Percentiles rank a stretch among this genome's conserved stretches.
phyloP scores from a whole-genome alignment of 257 asterid species.

The Plectranthus barbatus region DNA sequence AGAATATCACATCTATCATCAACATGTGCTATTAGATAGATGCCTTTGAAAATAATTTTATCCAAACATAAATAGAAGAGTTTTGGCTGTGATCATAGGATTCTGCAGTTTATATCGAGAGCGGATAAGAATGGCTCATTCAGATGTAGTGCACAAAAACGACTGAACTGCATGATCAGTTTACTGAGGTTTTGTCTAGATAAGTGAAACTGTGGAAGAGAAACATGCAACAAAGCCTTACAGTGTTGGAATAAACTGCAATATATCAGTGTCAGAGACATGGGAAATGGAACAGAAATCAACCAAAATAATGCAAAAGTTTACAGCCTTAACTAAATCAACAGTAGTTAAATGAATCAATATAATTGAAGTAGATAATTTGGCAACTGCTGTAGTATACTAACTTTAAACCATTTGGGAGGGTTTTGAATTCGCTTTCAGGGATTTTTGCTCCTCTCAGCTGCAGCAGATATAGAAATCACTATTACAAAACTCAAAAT shows the following conservation, averaged over 20 bases:
- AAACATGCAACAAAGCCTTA: background rate
- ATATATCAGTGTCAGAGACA: no score
- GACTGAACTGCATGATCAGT: background rate
- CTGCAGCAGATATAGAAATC: constrained; percentile 44
- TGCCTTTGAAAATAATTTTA: background rate
- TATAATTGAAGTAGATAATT: background rate
- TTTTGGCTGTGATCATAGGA: background rate
- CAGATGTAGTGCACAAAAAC: background rate
- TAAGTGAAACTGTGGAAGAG: background rate
- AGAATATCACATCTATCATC: constrained; percentile 11
- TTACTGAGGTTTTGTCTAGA: background rate
- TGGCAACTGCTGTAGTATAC: constrained; percentile 17
- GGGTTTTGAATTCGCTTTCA: constrained; percentile 70
- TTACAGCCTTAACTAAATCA: background rate
- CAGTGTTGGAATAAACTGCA: no score
- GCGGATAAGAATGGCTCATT: background rate
- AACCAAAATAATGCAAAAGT: background rate
- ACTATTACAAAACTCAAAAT: constrained; percentile 3
- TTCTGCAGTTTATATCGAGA: background rate
- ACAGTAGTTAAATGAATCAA: background rate
- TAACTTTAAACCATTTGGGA: constrained; percentile 90
- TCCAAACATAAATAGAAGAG: no score
- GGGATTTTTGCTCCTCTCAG: constrained; percentile 86
- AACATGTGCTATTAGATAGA: background rate
- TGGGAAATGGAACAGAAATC: background rate